phyloP scores from a whole-genome alignment of 2,329 filamentous ascomycete species.

The Trichoderma sp. region DNA sequence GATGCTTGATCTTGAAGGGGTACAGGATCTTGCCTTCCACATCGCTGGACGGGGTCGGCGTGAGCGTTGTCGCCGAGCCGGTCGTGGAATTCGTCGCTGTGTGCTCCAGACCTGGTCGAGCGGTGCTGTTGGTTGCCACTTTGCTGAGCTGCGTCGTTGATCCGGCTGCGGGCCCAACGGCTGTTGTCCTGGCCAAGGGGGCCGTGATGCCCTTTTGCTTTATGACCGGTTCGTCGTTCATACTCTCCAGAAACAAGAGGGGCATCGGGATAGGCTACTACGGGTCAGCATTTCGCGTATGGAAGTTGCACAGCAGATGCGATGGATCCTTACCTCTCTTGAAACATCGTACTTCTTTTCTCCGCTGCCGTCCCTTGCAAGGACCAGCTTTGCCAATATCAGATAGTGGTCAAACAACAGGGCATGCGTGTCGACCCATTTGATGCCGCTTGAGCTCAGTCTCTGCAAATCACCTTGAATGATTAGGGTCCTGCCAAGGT shows the following conservation, averaged over 20 bases:
- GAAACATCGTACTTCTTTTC: slow-evolving; percentile 92
- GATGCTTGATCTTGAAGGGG: slow-evolving; percentile 93
- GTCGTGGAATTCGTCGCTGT: slow-evolving; percentile 68
- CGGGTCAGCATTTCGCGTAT: slow-evolving; percentile 35
- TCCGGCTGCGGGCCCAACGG: slow-evolving; percentile 61
- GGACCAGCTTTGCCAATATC: slow-evolving; percentile 81
- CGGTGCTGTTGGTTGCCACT: slow-evolving; percentile 33
- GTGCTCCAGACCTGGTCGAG: slow-evolving; percentile 66
- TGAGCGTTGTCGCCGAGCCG: slow-evolving; percentile 50
- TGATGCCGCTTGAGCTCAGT: slow-evolving; percentile 84
- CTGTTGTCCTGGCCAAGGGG: slow-evolving; percentile 60
- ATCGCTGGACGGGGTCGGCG: slow-evolving; percentile 58
- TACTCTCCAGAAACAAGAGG: slow-evolving; percentile 85
- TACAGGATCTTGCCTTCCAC: slow-evolving; percentile 83
- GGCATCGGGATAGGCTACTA: slow-evolving; percentile 89
- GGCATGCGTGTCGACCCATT: slow-evolving; percentile 91
- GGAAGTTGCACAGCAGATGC: background rate
- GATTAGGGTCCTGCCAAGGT: slow-evolving; percentile 89
- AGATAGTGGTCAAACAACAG: slow-evolving; percentile 96
- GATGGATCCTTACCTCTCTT: slow-evolving; percentile 64
- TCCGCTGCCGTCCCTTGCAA: slow-evolving; percentile 68
- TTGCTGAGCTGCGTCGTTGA: slow-evolving; percentile 59
- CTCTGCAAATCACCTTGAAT: slow-evolving; percentile 86
- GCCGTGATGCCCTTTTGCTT: slow-evolving; percentile 76
- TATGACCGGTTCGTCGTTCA: slow-evolving; percentile 86